Evolutionary conservation across 2,329 filamentous ascomycete species (phyloP).

Genomic region (Beauveria asiatica): DNA sequence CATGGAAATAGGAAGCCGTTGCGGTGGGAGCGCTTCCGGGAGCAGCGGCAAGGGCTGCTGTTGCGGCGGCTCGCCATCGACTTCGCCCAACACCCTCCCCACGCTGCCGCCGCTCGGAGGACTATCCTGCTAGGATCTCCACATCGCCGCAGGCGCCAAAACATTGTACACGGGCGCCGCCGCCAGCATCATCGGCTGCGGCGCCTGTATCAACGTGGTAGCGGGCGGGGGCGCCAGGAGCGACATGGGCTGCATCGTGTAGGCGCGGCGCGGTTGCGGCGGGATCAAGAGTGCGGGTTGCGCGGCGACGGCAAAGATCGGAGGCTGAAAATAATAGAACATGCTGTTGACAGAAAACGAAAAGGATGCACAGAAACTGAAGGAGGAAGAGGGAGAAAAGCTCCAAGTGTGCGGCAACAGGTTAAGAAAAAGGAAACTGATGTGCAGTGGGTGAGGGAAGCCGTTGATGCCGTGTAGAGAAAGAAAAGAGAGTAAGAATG

Average conservation of each 20-base stretch:
- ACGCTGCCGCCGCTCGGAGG: not conserved
- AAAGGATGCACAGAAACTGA: too few species aligned
- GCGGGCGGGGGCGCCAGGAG: conserved; percentile 12
- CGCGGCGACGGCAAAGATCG: conserved; percentile 17
- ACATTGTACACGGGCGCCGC: not conserved
- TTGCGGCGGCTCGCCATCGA: not conserved
- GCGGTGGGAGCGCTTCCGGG: not conserved
- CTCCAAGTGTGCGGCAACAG: too few species aligned
- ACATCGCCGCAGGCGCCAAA: not conserved
- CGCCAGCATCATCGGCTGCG: not conserved
- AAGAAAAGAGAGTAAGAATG: not conserved
- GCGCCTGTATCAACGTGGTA: conserved; percentile 8
- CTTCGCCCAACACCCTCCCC: not conserved
- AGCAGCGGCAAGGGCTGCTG: not conserved
- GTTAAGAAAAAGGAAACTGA: too few species aligned
- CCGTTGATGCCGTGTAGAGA: not conserved
- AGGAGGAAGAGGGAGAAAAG: too few species aligned
- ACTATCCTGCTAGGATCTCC: not conserved
- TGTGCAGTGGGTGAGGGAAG: too few species aligned
- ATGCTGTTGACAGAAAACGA: conserved; percentile 12
- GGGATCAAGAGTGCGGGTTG: not conserved
- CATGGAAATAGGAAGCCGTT: not conserved
- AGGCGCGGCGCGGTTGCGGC: conserved; percentile 1
- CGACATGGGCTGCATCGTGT: not conserved
- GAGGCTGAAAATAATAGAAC: conserved; percentile 20